Conservation (phyloP, 164 flowering plant genomes). For the Liquidambar formosana region DNA sequence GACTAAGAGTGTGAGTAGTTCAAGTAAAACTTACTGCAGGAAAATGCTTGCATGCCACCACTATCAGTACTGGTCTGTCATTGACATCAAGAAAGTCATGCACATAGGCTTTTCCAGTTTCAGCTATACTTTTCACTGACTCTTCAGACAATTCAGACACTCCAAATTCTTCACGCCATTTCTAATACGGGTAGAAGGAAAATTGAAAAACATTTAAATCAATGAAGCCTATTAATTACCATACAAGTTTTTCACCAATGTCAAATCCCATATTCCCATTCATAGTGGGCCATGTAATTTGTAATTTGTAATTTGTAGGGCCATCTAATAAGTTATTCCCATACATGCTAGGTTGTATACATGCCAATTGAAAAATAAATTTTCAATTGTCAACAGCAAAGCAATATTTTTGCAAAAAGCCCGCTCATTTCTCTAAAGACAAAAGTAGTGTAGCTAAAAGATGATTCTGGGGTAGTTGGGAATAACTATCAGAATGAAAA, state of each 20-base stretch:
- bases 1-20: not conserved
- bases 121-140: constrained; percentile 47
- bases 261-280: not conserved
- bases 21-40: constrained; percentile 55
- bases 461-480: not conserved
- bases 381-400: not conserved
- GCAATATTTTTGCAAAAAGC: not conserved
- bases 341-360: no score
- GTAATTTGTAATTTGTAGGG: not conserved
- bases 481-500: no score
- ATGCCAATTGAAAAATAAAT: not conserved
- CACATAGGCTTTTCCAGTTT: constrained; percentile 74
- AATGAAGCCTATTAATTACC: not conserved
- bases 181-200: constrained; percentile 40
- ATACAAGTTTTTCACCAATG: no score
- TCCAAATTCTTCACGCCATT: constrained; percentile 85
- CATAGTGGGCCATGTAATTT: not conserved
- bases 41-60: constrained; percentile 77
- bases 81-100: constrained; percentile 83
- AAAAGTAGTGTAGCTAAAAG: not conserved
- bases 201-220: not conserved
- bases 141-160: constrained; percentile 73
- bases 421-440: no score
- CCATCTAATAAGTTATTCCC: no score
- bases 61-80: constrained; percentile 79